Evolutionary conservation across 768 basidiomycete species (phyloP).

Genomic region (Amanita molliuscula): DNA sequence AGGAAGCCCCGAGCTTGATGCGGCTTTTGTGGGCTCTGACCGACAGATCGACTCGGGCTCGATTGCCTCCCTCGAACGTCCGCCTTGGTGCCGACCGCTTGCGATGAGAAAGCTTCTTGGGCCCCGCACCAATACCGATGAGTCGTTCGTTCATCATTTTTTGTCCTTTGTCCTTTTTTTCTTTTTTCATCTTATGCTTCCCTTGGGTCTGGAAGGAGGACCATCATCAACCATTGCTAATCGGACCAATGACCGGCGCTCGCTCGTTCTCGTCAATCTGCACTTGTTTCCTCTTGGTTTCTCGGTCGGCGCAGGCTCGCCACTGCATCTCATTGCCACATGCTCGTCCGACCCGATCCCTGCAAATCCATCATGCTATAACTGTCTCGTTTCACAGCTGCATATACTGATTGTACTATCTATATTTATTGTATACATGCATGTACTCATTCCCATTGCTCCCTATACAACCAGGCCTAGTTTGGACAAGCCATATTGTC

Average conservation of each 20-base stretch:
- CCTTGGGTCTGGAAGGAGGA: not conserved
- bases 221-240: not conserved
- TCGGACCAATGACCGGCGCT: not conserved
- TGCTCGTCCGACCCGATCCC: not conserved
- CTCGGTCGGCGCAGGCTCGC: not conserved
- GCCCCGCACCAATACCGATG: not conserved
- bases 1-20: conserved; percentile 5
- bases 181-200: not conserved
- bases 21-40: not conserved
- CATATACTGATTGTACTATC: not conserved
- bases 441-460: not conserved
- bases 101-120: not conserved
- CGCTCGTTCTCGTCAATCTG: not conserved
- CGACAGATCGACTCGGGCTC: not conserved
- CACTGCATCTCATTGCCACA: not conserved
- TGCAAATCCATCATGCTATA: not conserved
- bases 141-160: not conserved
- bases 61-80: not conserved
- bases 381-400: not conserved
- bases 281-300: not conserved
- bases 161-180: not conserved
- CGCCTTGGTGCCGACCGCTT: not conserved
- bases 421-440: not conserved
- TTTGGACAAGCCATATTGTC: too few species aligned
- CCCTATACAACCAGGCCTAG: not conserved